These are phyloP conservation scores for Aspergillus asperescens DNA, from an alignment of 495 filamentous ascomycete species.

Conservation along the genomic window DNA sequence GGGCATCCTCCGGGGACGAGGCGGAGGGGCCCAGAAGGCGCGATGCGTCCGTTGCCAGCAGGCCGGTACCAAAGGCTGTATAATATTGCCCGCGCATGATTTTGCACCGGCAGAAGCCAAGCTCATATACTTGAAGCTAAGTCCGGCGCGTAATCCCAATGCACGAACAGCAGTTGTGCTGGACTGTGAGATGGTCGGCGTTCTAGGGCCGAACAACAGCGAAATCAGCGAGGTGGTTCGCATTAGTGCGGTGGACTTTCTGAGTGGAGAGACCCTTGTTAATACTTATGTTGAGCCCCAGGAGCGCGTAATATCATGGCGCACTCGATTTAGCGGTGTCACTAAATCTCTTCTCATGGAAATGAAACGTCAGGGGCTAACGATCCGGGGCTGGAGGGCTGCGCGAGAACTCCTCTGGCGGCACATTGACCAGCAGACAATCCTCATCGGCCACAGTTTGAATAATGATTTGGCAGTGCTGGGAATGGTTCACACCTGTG, in stretches of 20 bases:
- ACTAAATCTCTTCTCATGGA: slow-evolving; percentile 17
- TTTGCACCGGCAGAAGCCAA: background rate
- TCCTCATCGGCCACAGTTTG: slow-evolving; percentile 42
- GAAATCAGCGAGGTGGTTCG: slow-evolving; percentile 15
- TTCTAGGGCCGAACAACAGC: background rate
- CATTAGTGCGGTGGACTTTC: slow-evolving; percentile 31
- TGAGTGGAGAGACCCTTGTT: slow-evolving; percentile 37
- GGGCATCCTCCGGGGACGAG: background rate
- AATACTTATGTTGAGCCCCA: slow-evolving; percentile 31
- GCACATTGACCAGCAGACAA: slow-evolving; percentile 34
- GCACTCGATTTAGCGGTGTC: slow-evolving; percentile 33
- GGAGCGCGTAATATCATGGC: slow-evolving; percentile 29
- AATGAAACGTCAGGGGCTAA: slow-evolving; percentile 21
- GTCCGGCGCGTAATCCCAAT: background rate
- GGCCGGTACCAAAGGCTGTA: background rate
- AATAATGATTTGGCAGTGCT: slow-evolving; percentile 36
- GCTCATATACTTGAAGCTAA: background rate
- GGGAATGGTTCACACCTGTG: slow-evolving; percentile 31
- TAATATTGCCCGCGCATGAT: background rate
- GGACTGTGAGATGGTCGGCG: slow-evolving; percentile 28
- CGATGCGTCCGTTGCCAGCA: background rate
- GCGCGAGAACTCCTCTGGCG: slow-evolving; percentile 32
- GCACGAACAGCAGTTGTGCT: slow-evolving; percentile 14
- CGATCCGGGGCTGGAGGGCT: slow-evolving; percentile 31
- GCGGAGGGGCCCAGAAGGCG: background rate